Conservation (phyloP, 2,329 filamentous ascomycete genomes). For the Talaromyces piceae region DNA sequence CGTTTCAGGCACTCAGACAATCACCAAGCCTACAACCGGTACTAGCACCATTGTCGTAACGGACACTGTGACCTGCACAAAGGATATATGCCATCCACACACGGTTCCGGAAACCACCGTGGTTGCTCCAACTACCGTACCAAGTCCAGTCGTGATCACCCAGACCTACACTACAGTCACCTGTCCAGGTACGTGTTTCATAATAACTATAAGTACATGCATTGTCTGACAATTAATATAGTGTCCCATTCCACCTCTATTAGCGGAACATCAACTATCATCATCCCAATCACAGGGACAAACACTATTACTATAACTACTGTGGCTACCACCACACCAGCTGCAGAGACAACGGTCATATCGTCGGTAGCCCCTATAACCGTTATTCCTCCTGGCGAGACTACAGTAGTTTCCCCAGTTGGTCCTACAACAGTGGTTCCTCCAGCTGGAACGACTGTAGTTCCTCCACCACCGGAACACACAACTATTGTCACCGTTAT, state of each 20-base stretch:
- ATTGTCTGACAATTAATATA: too few species aligned
- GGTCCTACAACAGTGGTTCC: neutral
- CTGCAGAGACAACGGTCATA: neutral
- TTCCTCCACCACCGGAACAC: neutral
- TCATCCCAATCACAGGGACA: conserved; percentile 9
- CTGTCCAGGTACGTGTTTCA: conserved; percentile 8
- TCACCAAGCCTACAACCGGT: conserved; percentile 7
- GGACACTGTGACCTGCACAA: conserved; percentile 11
- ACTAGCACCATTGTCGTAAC: conserved; percentile 7
- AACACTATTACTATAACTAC: conserved; percentile 11
- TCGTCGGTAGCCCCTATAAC: neutral
- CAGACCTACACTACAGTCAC: conserved; percentile 9
- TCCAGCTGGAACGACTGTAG: neutral
- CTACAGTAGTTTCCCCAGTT: neutral
- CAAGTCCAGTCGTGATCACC: conserved; percentile 6
- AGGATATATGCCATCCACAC: conserved; percentile 5
- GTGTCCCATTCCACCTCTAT: conserved; percentile 7
- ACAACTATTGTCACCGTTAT: neutral
- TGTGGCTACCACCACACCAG: conserved; percentile 7
- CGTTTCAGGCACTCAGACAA: conserved; percentile 6
- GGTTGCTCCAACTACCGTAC: conserved; percentile 3
- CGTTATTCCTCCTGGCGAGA: neutral
- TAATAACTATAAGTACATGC: neutral
- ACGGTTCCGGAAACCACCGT: conserved; percentile 2
- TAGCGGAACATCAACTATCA: conserved; percentile 8